phyloP scores from a whole-genome alignment of 2,329 filamentous ascomycete genomes.

The Capronia americana region DNA sequence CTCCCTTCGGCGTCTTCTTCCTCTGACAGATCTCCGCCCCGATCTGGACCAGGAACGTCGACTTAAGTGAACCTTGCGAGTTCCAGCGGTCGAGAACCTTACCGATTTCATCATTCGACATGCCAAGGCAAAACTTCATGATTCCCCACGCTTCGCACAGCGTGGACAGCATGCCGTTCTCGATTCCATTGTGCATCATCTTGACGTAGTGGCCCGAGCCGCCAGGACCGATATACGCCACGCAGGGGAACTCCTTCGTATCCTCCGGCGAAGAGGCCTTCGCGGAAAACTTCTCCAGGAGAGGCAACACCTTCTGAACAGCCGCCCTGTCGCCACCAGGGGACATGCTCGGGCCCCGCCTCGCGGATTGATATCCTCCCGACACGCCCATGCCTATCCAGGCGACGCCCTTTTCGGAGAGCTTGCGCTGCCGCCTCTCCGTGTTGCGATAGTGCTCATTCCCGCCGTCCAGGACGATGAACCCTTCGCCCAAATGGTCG shows the following conservation, averaged over 20 bases:
- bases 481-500: not conserved
- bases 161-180: conserved; percentile 11
- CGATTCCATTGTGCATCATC: conserved; percentile 13
- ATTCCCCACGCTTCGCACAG: conserved; percentile 12
- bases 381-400: conserved; percentile 15
- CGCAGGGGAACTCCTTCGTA: conserved; percentile 2
- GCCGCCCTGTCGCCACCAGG: conserved; percentile 7
- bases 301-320: conserved; percentile 3
- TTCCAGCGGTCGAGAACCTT: not conserved
- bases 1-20: not conserved
- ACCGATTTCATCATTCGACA: conserved; percentile 3
- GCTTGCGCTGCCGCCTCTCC: conserved; percentile 7
- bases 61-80: not conserved
- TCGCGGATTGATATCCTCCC: conserved; percentile 10
- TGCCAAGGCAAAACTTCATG: conserved; percentile 6
- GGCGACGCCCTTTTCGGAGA: not conserved
- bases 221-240: not conserved
- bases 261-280: conserved; percentile 9
- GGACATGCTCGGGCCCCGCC: conserved; percentile 5
- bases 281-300: conserved; percentile 3
- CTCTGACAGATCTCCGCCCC: conserved; percentile 11
- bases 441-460: conserved; percentile 12
- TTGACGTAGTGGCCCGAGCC: conserved; percentile 7
- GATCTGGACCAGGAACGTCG: conserved; percentile 8
- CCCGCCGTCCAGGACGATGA: conserved; percentile 1